Evolutionary conservation across 2,329 filamentous ascomycete species (phyloP), one percentile per base, ranked within the genome.

Genomic region (Mariannaea elegans): DNA sequence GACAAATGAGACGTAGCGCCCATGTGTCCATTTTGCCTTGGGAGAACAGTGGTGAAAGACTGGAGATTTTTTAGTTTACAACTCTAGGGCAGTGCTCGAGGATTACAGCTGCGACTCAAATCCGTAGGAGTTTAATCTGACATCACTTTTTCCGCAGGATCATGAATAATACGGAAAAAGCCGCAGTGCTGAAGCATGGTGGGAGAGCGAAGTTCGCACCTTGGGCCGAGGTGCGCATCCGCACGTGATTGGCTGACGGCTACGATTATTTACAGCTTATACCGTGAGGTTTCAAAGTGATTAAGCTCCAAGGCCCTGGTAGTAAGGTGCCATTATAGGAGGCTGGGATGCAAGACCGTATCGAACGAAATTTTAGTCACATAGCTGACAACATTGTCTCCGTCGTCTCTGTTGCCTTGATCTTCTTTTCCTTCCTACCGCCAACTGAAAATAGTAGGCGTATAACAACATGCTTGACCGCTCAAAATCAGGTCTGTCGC

Each of bases 401-500:
- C 0, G 63, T 62, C 2, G 21, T 64, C 3, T 67, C 65, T 1
- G 68, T 74, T 1, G 54, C 61, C 1, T 55, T 65, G 24, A 71
- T 74, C 14, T 74, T 75, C 60, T 71, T 72, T 39, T 75, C 72
- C 0, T 63, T 67, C 21, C 24, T 70, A 0, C 63, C 62, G 0
- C 32, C 55, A 0, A 19, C 53, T 2, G 32, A 65, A 1, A 19
- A 59, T 1, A 42, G 39, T 0, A 73, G 65, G 45, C 59, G 73
- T 0, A 58, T 58, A n/a, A 42, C 67, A 0, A 64, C 46, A 2
- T 73, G 73, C 0, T 56, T 71, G 46, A 63, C 64, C 0, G 52
- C 74, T 0, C 72, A 75, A 3, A 73, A 72, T 2, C 65, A 1
- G 66, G 64, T 19, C 59, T 71, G 9, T 72, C 72, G 1, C 72